Percentiles rank a stretch among this genome's conserved stretches.
Conservation (phyloP, 2,329 filamentous ascomycete species). For the Stachybotrys echinatus region DNA sequence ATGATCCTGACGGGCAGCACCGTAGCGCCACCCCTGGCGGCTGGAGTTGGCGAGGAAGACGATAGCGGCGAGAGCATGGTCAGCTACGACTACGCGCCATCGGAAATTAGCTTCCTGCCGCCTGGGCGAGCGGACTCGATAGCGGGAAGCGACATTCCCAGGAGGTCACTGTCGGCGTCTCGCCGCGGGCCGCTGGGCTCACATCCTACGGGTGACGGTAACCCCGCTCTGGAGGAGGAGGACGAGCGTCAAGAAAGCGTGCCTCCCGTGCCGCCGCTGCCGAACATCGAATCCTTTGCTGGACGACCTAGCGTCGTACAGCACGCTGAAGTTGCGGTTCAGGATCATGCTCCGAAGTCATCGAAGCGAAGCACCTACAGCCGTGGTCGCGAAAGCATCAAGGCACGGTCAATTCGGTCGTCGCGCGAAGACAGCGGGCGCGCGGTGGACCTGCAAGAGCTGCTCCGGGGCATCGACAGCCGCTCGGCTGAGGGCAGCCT, state of each 20-base stretch:
- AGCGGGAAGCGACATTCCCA: constrained; percentile 19
- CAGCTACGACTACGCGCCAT: constrained; percentile 63
- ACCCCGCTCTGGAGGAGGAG: constrained; percentile 20
- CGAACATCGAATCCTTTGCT: constrained; percentile 27
- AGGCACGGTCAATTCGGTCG: constrained; percentile 26
- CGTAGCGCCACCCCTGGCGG: constrained; percentile 30
- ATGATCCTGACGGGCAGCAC: constrained; percentile 51
- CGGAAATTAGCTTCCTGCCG: constrained; percentile 57
- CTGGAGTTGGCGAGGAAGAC: constrained; percentile 31
- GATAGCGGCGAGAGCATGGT: constrained; percentile 64
- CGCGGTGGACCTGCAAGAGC: constrained; percentile 41
- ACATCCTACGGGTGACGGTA: constrained; percentile 30
- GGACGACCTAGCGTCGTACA: constrained; percentile 20
- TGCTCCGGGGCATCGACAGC: constrained; percentile 47
- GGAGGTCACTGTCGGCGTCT: constrained; percentile 27
- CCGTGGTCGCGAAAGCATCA: constrained; percentile 32
- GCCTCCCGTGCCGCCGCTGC: constrained; percentile 53
- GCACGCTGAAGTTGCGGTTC: constrained; percentile 21
- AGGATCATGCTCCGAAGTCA: constrained; percentile 28
- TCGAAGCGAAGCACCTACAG: constrained; percentile 34
- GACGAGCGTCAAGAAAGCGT: constrained; percentile 32
- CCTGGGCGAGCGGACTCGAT: constrained; percentile 23
- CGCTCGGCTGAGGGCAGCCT: constrained; percentile 38
- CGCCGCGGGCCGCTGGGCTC: constrained; percentile 37
- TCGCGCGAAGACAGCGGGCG: constrained; percentile 23